Percentiles rank a stretch among this genome's conserved stretches.
phyloP scores from a whole-genome alignment of 2,329 filamentous ascomycete species.

The Herpotrichia juniperi region DNA sequence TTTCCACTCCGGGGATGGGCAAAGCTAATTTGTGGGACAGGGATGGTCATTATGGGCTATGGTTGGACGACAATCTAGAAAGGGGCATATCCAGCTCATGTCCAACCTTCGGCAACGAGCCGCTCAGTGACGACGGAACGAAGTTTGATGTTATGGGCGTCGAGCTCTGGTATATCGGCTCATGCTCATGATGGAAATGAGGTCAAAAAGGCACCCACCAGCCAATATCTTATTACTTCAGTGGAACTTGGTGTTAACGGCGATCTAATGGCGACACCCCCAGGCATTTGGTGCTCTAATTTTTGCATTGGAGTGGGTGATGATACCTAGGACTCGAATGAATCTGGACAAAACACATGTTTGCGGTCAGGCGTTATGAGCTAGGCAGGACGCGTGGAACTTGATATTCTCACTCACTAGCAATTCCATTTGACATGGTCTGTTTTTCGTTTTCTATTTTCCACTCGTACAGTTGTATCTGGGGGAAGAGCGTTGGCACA shows the following conservation, averaged over 20 bases:
- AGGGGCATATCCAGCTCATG: slow-evolving; percentile 83
- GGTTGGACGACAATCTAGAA: slow-evolving; percentile 87
- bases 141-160: slow-evolving; percentile 92
- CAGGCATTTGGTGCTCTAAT: not conserved
- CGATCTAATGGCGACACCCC: not conserved
- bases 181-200: slow-evolving; percentile 7
- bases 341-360: not conserved
- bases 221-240: not conserved
- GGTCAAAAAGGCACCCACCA: not conserved
- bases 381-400: not conserved
- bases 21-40: slow-evolving; percentile 26
- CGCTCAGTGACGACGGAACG: slow-evolving; percentile 86
- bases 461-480: too few relatives aligned
- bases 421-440: too few relatives aligned
- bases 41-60: slow-evolving; percentile 90
- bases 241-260: not conserved
- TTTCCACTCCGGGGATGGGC: not conserved
- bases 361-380: not conserved
- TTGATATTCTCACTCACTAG: slow-evolving; percentile 1
- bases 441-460: too few relatives aligned
- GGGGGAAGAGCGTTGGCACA: too few relatives aligned
- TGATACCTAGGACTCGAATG: not conserved
- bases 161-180: slow-evolving; percentile 90
- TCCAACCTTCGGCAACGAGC: slow-evolving; percentile 93
- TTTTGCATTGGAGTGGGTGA: not conserved